Evolutionary conservation across 2,329 filamentous ascomycete genomes (phyloP).

Genomic region (Tympanopsis confertula): DNA sequence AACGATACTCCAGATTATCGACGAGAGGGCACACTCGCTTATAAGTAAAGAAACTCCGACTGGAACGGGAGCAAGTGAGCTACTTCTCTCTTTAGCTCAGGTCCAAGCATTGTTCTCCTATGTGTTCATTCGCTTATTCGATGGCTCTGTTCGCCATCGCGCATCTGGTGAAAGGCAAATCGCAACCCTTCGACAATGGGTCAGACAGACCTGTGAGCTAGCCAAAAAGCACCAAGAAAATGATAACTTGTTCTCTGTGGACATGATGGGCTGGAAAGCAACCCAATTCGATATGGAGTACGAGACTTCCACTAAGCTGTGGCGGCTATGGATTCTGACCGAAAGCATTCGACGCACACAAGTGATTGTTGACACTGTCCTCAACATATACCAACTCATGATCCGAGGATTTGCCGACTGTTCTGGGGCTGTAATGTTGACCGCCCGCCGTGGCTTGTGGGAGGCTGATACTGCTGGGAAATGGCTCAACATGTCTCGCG

Average conservation of each 20-base stretch:
- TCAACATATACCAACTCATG: constrained; percentile 12
- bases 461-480: constrained; percentile 10
- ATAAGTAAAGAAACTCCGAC: not conserved
- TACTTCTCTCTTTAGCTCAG: not conserved
- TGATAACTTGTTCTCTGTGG: not conserved
- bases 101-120: constrained; percentile 1
- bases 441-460: constrained; percentile 14
- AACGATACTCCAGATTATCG: not conserved
- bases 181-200: constrained; percentile 3
- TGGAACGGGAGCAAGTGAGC: not conserved
- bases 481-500: not conserved
- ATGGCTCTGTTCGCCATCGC: constrained; percentile 5
- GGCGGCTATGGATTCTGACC: constrained; percentile 15
- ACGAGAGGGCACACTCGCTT: not conserved
- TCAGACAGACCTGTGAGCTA: constrained; percentile 3
- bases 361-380: constrained; percentile 9
- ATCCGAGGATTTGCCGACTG: constrained; percentile 14
- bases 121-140: constrained; percentile 2
- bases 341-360: constrained; percentile 17
- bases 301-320: constrained; percentile 5
- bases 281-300: constrained; percentile 3
- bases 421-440: constrained; percentile 12
- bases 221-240: constrained; percentile 3
- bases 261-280: constrained; percentile 1
- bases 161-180: constrained; percentile 4